These are phyloP conservation scores for Fraxinus angustifolia DNA, from an alignment of 305 asterid genomes.

Conservation along the genomic window DNA sequence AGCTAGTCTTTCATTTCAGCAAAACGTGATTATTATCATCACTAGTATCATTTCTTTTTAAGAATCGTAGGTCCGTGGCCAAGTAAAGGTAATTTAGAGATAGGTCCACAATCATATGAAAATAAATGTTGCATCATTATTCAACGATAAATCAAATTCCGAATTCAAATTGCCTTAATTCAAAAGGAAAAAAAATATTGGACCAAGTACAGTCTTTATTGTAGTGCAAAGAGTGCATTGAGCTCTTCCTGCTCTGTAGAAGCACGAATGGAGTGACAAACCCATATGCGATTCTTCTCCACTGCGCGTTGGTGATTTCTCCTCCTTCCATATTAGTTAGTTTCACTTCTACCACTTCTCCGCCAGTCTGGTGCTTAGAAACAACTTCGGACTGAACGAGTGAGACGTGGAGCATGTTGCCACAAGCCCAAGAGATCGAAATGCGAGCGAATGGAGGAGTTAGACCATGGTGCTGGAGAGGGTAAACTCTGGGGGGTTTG, in stretches of 20 bases:
- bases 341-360: constrained; percentile 71
- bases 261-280: constrained; percentile 76
- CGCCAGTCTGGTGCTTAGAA: constrained; percentile 33
- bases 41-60: too few species aligned
- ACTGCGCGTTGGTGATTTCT: constrained; percentile 48
- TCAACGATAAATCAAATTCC: too few species aligned
- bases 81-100: too few species aligned
- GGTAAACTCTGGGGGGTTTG: constrained; percentile 35
- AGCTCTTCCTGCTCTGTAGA: constrained; percentile 67
- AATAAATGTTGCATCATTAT: too few species aligned
- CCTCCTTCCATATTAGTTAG: constrained; percentile 46
- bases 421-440: constrained; percentile 81
- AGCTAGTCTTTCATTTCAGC: too few species aligned
- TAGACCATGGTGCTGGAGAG: constrained; percentile 20
- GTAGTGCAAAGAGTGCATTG: constrained; percentile 32
- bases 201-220: constrained; percentile 48
- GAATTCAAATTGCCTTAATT: too few species aligned
- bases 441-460: constrained; percentile 50
- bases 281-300: constrained; percentile 71
- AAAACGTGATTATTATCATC: too few species aligned
- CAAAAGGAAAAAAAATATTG: neutral
- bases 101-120: too few species aligned
- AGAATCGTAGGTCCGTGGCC: too few species aligned
- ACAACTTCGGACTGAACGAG: constrained; percentile 44
- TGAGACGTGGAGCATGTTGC: constrained; percentile 76